phyloP scores from a whole-genome alignment of 2,329 filamentous ascomycete species.

The Xylariaceae sp. region DNA sequence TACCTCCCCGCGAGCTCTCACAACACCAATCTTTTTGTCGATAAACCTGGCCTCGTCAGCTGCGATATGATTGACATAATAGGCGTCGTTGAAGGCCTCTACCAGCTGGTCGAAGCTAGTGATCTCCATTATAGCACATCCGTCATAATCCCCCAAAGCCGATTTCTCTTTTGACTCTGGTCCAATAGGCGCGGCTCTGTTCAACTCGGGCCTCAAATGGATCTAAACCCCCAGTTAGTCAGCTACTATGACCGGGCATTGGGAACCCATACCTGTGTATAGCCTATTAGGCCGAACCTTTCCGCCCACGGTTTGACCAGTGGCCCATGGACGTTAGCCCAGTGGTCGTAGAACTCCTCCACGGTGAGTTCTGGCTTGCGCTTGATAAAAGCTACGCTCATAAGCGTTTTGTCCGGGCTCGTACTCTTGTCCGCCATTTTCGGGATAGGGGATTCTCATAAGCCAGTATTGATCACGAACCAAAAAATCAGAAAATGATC shows the following conservation, averaged over 20 bases:
- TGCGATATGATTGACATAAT: constrained; percentile 29
- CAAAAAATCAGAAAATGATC: too few relatives aligned
- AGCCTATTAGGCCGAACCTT: not conserved
- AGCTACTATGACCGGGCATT: not conserved
- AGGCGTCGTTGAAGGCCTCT: constrained; percentile 31
- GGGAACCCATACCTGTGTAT: not conserved
- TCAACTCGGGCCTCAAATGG: not conserved
- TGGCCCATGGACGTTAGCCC: not conserved
- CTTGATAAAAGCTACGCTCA: not conserved
- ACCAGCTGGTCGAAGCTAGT: constrained; percentile 26
- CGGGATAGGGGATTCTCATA: too few relatives aligned
- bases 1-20: constrained; percentile 20
- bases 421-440: not conserved
- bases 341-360: not conserved
- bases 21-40: constrained; percentile 27
- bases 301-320: not conserved
- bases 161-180: constrained; percentile 14
- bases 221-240: not conserved
- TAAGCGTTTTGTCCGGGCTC: not conserved
- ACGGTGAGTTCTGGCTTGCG: not conserved
- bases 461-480: too few relatives aligned
- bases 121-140: constrained; percentile 32
- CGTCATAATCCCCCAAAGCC: constrained; percentile 28
- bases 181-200: constrained; percentile 1
- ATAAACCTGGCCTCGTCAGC: constrained; percentile 31